phyloP scores from a whole-genome alignment of 2,329 filamentous ascomycete genomes.

The Chalaropsis thielavioides region DNA sequence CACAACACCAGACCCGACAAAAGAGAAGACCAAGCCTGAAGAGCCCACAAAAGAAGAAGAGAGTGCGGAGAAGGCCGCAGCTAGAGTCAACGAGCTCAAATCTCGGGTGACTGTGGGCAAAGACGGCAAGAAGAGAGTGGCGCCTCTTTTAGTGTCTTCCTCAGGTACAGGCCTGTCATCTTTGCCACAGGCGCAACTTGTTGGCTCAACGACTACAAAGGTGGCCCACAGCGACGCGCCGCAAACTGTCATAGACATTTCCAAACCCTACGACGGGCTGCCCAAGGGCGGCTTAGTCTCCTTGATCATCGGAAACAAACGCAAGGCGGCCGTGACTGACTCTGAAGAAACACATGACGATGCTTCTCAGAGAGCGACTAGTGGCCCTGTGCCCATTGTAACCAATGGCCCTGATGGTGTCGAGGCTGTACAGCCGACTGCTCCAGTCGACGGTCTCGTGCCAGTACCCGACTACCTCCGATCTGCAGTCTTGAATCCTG shows the following conservation, averaged over 20 bases:
- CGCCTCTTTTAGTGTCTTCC: slow-evolving; percentile 78
- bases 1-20: slow-evolving; percentile 23
- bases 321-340: slow-evolving; percentile 57
- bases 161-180: slow-evolving; percentile 79
- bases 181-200: slow-evolving; percentile 72
- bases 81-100: slow-evolving; percentile 52
- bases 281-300: slow-evolving; percentile 77
- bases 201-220: slow-evolving; percentile 57
- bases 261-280: slow-evolving; percentile 83
- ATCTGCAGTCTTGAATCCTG: slow-evolving; percentile 73
- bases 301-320: slow-evolving; percentile 83
- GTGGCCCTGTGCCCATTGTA: slow-evolving; percentile 60
- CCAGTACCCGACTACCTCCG: slow-evolving; percentile 71
- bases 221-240: slow-evolving; percentile 54
- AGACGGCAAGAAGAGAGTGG: slow-evolving; percentile 91
- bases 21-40: slow-evolving; percentile 24
- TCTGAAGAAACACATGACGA: slow-evolving; percentile 59
- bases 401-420: slow-evolving; percentile 64
- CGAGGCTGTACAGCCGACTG: slow-evolving; percentile 54
- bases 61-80: slow-evolving; percentile 37
- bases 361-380: slow-evolving; percentile 37
- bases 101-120: slow-evolving; percentile 89
- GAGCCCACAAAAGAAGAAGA: slow-evolving; percentile 28
- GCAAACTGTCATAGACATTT: slow-evolving; percentile 73
- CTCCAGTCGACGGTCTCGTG: slow-evolving; percentile 44